Base-by-base conservation (phyloP, 2,329 filamentous ascomycete genomes). In the Claviceps sorghi region DNA sequence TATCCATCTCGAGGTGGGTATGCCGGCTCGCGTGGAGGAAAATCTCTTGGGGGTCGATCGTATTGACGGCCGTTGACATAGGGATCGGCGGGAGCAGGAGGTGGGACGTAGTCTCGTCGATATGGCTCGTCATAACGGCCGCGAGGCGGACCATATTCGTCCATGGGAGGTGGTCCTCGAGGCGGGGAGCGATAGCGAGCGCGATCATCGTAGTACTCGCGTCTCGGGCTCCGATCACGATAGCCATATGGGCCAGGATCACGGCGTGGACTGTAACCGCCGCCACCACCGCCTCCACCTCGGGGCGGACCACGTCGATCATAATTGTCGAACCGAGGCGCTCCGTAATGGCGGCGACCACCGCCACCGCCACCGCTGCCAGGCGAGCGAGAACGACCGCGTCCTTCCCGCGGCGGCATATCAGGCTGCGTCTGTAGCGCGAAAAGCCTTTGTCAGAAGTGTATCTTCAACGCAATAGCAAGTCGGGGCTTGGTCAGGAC, bases 121-220 rank as follows among this genome's bases (percentile, higher is more conserved):
- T 91, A 93, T 32, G 84, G 83, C 61, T 93, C 88, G 54, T 89
- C 85, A 62, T 86, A 86, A 54, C 84, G 73, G 58, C 78, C 75
- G 56, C 84, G 79, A 57, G 82, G 80, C 52, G 82, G 80, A 60
- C 71, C 71, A 55, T 95, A 93, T 63, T 95, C 89, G 56, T 90
- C 84, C 57, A 86, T 75, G 45, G 85, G 83, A 22, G 51, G 43
- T 7, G 53, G 53, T 22, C 84, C 83, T 58, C 86, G 84, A 45
- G 86, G 85, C 55, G 88, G 88, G 53, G 87, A 88, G 53, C 88
- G 84, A 63, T 90, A 89, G 49, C 84, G 80, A 60, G 86, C 82
- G 64, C 85, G 82, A 57, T 91, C 87, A 47, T 88, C 84, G 69
- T 96, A 95, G 70, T 95, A 95, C 55, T 91, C 86, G 59, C 88